Evolutionary conservation across 208 protist genomes (phyloP), one percentile per base, ranked within the genome.

Genomic region (Wallacemonas sp.): DNA sequence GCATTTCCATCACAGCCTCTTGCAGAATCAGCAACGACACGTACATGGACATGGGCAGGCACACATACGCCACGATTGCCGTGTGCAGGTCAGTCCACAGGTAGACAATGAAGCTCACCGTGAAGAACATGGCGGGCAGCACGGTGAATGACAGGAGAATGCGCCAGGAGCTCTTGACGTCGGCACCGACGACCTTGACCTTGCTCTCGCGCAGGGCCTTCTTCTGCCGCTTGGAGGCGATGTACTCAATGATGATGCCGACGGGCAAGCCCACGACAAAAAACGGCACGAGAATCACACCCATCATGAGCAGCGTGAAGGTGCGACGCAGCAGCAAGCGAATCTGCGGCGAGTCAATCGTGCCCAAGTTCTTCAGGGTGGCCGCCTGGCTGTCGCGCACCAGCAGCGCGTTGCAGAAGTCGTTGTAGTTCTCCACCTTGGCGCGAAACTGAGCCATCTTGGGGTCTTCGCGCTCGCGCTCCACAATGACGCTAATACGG

Each of bases 111-210:
- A 90, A 59, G 11, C 82, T 74, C 32, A 93, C 70, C 33, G 89
- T 28, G 38, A 82, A 57, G 46, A 95, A 84, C 29, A 77, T 74
- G 7, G 80, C 31, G 11, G 89, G 89, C 23, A 94, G 78, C 3
- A 86, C 61, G 20, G 80, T 70, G 45, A 95, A 92, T 32, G 76
- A 82, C 14, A 87, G 72, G 45, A 90, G 65, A 12, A 97, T 54
- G 76, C 96, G 97, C 74, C 87, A 95, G 26, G 90, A 95, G 23
- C 93, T 92, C 63, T 89, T 88, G 23, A 98, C 95, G 64, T 98
- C 95, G 0, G 77, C 78, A 22, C 89, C 95, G 11, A 87, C 79
- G 36, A 97, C 81, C 76, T 98, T 98, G 18, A 98, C 93, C 8
- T 61, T 87, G 61, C 91, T 97, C 59, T 72, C 79, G 22, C 66